Base-by-base conservation (phyloP, 495 filamentous ascomycete species). In the Cladorrhinum samala region DNA sequence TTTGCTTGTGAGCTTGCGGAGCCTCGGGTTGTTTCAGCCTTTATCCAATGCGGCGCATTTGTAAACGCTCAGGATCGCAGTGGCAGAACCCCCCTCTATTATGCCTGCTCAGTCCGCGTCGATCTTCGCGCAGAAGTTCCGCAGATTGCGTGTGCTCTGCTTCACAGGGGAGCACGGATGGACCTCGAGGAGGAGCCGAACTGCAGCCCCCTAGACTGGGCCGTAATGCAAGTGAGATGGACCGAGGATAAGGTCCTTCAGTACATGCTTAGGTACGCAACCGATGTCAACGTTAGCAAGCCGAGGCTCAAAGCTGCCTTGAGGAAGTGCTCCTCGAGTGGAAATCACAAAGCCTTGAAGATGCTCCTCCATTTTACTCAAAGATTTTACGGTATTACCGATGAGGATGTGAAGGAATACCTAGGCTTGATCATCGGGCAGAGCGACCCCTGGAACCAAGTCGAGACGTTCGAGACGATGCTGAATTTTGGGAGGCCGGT, bases 1-100 rank as follows among this genome's bases (percentile, higher is more conserved):
- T 42, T 65, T 11, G 62, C 62, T n/a, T 62, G 59, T 45, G 59
- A 65, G 46, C 52, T 60, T 23, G 59, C 56, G 14, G 59, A 59
- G 25, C 58, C 62, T 3, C 56, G 57, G 1, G 57, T 52, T 1
- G 59, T 62, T 9, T 46, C 51, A 13, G 56, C 54, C 17, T 50
- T 65, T 1, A 37, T 59, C 17, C 23, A 47, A 5, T 37, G 51
- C 36, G 62, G 62, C 25, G 62, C 62, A 13, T 45, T 48, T 19
- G 56, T 62, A 36, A 57, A 65, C 45, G 54, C 59, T 0, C 56
- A 58, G 17, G 62, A 65, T 36, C 54, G 56, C 13, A 43, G 19
- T 23, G 58, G 53, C 2, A 44, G 55, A 19, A 65, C 62, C 0
- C 49, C 62, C 9, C 50, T 65, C 3, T 56, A 44, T 13, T 62